Evolutionary conservation across 176 grass and related monocot genomes (phyloP).

Genomic region (Oryza brachyantha): DNA sequence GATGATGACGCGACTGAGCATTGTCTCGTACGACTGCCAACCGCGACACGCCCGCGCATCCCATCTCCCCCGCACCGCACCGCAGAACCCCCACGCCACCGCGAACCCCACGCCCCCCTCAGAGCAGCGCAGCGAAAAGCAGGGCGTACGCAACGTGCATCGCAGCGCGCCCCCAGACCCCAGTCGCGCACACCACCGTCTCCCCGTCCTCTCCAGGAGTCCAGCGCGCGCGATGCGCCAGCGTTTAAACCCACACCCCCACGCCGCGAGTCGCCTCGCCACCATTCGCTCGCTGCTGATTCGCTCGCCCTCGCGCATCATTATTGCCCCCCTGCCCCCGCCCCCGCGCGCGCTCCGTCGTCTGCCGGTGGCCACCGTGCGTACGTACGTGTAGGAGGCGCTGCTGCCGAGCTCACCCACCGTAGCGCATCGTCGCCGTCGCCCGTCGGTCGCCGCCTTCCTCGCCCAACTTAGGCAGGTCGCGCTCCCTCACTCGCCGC

Average conservation of each 20-base stretch:
- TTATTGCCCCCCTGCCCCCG: too few species aligned
- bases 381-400: neutral
- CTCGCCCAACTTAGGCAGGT: neutral
- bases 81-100: neutral
- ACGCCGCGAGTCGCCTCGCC: neutral
- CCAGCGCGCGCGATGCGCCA: too few species aligned
- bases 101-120: too few species aligned
- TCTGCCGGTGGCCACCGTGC: neutral
- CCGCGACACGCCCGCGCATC: neutral
- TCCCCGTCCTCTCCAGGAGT: too few species aligned
- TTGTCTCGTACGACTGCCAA: neutral
- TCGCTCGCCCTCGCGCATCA: too few species aligned
- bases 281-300: neutral
- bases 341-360: too few species aligned
- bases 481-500: neutral
- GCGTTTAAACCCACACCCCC: neutral
- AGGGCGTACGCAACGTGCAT: neutral
- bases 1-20: conserved; percentile 12
- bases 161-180: too few species aligned
- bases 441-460: neutral
- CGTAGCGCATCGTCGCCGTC: too few species aligned
- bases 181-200: too few species aligned
- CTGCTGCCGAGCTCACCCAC: neutral
- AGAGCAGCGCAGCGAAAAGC: too few species aligned
- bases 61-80: neutral